Evolutionary conservation across 202 grass and related monocot genomes (phyloP).

Genomic region (Digitaria exilis): DNA sequence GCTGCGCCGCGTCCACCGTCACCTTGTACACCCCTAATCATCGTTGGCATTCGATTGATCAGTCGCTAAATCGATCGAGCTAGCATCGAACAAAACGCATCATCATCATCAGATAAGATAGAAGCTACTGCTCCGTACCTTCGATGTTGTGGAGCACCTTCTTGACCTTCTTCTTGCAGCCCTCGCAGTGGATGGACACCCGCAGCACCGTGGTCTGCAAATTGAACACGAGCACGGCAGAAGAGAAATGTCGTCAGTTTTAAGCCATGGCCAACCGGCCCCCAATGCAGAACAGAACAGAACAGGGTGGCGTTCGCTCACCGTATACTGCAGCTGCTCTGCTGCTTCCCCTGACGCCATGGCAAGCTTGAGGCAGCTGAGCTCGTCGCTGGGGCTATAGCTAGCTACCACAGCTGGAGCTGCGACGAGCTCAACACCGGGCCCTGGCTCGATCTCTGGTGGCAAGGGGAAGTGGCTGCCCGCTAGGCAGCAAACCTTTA

Average conservation of each 20-base stretch:
- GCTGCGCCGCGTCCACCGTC: slow-evolving; percentile 70
- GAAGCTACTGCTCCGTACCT: slow-evolving; percentile 49
- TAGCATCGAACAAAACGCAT: no score
- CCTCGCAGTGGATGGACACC: slow-evolving; percentile 97
- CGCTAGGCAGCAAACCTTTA: slow-evolving; percentile 31
- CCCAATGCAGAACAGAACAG: background rate
- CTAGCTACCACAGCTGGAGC: no score
- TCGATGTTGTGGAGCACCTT: slow-evolving; percentile 66
- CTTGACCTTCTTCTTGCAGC: slow-evolving; percentile 96
- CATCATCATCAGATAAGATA: no score
- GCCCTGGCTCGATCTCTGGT: background rate
- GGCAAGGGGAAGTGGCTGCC: background rate
- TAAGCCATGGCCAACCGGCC: no score
- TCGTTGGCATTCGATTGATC: background rate
- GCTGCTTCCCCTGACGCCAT: slow-evolving; percentile 74
- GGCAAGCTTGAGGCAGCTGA: background rate
- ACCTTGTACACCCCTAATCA: slow-evolving; percentile 67
- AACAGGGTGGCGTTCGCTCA: slow-evolving; percentile 34
- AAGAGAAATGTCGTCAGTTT: background rate
- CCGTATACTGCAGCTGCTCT: slow-evolving; percentile 65
- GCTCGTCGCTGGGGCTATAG: no score
- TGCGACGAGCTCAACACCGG: background rate
- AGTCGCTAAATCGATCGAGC: background rate
- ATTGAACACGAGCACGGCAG: no score
- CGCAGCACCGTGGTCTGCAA: slow-evolving; percentile 72